Evolutionary conservation across 768 basidiomycete species (phyloP), one percentile per base, ranked within the genome.

Genomic region (Suillus subaureus): DNA sequence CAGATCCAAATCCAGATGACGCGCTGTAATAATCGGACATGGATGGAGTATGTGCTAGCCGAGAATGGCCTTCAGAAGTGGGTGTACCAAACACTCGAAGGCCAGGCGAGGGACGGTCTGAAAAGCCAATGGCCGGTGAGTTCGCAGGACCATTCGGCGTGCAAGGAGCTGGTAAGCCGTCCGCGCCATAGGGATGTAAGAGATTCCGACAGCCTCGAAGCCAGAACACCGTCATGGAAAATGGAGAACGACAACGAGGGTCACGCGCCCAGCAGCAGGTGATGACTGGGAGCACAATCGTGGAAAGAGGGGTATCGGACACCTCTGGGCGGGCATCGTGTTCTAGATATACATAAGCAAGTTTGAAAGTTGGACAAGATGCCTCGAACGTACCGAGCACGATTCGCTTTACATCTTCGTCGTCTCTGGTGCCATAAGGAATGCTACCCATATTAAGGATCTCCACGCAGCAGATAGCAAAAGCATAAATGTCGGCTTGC

Each of bases 401-500:
- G 31, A 85, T 80, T 61, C 80, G 78, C 43, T 79, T 79, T 26
- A 90, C 84, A 1, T 80, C 77, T 5, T 81, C 80, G 63, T 89
- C 87, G 57, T 85, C 82, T 66, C 81, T 72, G 15, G 78, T 72
- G 4, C 79, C 74, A 88, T 88, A 90, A 3, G 89, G 88, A 58
- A 89, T 73, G 61, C 83, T 80, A 6, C 89, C 89, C 77, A 87
- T 84, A 0, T 83, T 81, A 35, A 90, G 75, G 58, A 90, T 84
- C 72, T 91, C 89, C 8, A 87, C 77, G 63, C 88, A 90, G 51
- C 81, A 80, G 62, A 92, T 87, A 0, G 86, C 86, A 71, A 85
- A 93, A 2, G 90, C 84, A 60, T 90, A 93, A 8, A 91, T 84
- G 70, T 92, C 91, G 60, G 83, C 84, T 37, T 84, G 81, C 4